Evolutionary conservation across 1,139 yeast species (phyloP).

Genomic region (Sugiyamaella castrensis): DNA sequence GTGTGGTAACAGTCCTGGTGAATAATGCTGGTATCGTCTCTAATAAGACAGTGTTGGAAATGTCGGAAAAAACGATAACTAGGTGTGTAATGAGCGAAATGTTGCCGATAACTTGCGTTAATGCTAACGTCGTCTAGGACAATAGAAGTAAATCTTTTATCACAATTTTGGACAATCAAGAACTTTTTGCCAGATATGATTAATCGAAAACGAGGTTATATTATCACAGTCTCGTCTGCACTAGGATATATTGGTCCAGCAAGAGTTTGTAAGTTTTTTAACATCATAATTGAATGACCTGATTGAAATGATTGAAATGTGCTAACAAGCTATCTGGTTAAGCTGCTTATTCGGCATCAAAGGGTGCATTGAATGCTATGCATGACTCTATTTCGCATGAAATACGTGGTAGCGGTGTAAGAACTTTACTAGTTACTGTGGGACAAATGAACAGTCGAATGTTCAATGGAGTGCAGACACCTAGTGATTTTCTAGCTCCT

Average conservation of each 20-base stretch:
- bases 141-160: conserved; percentile 54
- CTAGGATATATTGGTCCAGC: conserved; percentile 71
- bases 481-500: conserved; percentile 71
- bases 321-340: not conserved
- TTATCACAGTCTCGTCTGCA: conserved; percentile 59
- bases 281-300: not conserved
- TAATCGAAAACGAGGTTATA: conserved; percentile 41
- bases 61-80: conserved; percentile 31
- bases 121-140: conserved; percentile 25
- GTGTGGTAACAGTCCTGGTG: conserved; percentile 51
- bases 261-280: conserved; percentile 52
- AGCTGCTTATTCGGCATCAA: conserved; percentile 77
- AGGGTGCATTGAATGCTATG: conserved; percentile 73
- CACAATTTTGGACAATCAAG: conserved; percentile 54
- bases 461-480: conserved; percentile 69
- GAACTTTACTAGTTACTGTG: conserved; percentile 72
- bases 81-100: not conserved
- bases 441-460: conserved; percentile 72
- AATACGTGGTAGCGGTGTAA: conserved; percentile 49
- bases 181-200: conserved; percentile 40
- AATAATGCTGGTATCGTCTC: conserved; percentile 78
- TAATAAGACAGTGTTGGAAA: conserved; percentile 42
- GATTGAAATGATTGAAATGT: not conserved
- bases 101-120: conserved; percentile 3
- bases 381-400: conserved; percentile 78